Conservation (phyloP, 306 rosid species). For the Citrullus colocynthis region DNA sequence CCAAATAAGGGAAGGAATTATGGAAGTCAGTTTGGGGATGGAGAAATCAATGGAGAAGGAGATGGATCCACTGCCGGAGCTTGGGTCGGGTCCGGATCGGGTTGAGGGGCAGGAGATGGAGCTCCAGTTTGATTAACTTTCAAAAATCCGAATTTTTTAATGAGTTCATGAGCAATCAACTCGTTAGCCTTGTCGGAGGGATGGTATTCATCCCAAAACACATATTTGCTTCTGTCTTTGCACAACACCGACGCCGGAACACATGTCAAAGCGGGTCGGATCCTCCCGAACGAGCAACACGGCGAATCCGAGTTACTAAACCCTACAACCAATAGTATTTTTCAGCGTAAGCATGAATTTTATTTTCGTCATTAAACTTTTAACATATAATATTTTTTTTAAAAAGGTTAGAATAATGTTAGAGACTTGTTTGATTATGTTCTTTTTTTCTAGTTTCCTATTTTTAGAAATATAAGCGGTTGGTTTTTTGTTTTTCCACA, state of each 20-base stretch:
- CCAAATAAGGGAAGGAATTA: neutral
- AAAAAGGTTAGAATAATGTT: no score
- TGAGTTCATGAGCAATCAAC: constrained; percentile 67
- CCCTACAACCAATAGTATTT: constrained; percentile 26
- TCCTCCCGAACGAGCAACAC: constrained; percentile 79
- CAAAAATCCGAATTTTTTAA: constrained; percentile 55
- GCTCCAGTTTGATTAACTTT: constrained; percentile 12
- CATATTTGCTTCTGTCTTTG: constrained; percentile 81
- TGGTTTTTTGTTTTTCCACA: no score
- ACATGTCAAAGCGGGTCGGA: constrained; percentile 81
- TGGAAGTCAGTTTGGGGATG: constrained; percentile 6
- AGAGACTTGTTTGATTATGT: no score
- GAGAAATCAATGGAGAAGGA: constrained; percentile 12
- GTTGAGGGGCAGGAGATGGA: constrained; percentile 26
- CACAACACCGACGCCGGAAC: constrained; percentile 72
- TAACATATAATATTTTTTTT: no score
- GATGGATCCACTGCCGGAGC: constrained; percentile 27
- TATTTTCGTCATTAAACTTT: no score
- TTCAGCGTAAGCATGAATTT: no score
- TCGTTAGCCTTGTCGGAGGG: constrained; percentile 80
- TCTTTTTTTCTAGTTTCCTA: no score
- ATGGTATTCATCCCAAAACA: constrained; percentile 97
- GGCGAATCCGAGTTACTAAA: constrained; percentile 63
- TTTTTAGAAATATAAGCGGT: no score
- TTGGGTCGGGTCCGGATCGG: neutral